phyloP scores from a whole-genome alignment of 2,329 filamentous ascomycete species.

The Zasmidium citrigriseum region DNA sequence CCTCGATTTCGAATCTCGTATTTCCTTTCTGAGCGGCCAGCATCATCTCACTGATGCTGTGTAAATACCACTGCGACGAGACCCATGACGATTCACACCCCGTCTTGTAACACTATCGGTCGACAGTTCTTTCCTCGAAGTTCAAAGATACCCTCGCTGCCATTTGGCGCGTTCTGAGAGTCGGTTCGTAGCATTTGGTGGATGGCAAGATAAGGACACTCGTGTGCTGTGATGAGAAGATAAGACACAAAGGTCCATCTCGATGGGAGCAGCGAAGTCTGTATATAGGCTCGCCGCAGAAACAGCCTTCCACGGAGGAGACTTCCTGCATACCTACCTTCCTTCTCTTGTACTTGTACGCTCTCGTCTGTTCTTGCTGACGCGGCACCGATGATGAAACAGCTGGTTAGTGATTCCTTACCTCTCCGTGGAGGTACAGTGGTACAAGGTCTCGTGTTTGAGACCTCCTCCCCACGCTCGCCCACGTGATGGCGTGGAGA shows the following conservation, averaged over 20 bases:
- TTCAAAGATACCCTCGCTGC: slow-evolving; percentile 16
- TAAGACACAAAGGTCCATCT: too few relatives aligned
- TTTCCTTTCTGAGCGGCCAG: neutral
- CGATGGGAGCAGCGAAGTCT: too few relatives aligned
- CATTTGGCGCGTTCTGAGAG: neutral
- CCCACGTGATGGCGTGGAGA: neutral
- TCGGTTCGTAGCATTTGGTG: neutral
- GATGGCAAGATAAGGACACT: neutral
- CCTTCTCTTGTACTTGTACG: neutral
- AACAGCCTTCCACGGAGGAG: neutral
- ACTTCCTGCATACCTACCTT: too few relatives aligned
- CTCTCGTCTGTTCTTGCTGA: neutral
- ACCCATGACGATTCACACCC: slow-evolving; percentile 1
- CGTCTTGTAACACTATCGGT: neutral
- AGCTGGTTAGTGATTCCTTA: neutral
- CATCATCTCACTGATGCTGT: slow-evolving; percentile 2
- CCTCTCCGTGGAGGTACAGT: neutral
- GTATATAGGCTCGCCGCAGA: neutral
- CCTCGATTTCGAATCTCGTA: neutral
- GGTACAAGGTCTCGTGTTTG: neutral
- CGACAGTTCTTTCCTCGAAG: neutral
- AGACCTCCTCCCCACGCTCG: neutral
- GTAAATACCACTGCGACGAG: neutral
- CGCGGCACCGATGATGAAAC: neutral
- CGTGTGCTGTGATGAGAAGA: neutral